Evolutionary conservation across 1,284 basidiomycete genomes (phyloP), one percentile per base, ranked within the genome.

Genomic region (Ustilago trichophora): DNA sequence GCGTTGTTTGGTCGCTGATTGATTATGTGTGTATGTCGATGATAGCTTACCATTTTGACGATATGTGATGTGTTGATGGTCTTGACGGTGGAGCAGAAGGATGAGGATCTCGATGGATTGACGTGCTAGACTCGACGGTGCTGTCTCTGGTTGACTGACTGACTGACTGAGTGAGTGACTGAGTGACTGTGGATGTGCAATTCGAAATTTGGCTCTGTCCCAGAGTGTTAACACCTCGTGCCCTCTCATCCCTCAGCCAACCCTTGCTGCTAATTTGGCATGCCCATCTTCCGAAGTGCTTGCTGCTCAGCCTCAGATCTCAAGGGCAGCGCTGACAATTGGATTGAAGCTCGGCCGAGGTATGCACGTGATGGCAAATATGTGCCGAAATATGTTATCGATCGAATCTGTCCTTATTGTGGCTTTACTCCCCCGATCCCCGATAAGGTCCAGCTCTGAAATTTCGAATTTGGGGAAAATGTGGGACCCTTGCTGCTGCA

Each of bases 1-100:
- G 50, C 50, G 50, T 45, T 57, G 50, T 42, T 18, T n/a, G 47
- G 21, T 26, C 41, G 34, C 24, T 37, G 27, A 7, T 29, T 29
- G 27, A 29, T 36, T 26, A 25, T 38, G 29, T 31, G 21, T 40
- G 16, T 44, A 25, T 32, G 51, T 60, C 32, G 50, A 59, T 52
- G 56, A 50, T 41, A 55, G 27, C 66, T 69, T 64, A 69, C 66
- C 66, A 69, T 69, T 55, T 69, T 69, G 66, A 69, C 55, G 66
- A 45, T 27, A 37, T 59, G 51, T 60, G 55, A 48, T 46, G 55
- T 59, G 56, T 64, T 64, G 55, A 64, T 64, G 66, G 66, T 69
- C 56, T 69, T 69, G 66, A 69, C 54, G 66, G 60, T 59, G 66
- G 51, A 56, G 41, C 35, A 43, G 47, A 65, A 65, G 51, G 51